Evolutionary conservation across 345 rosid genomes (phyloP).

Genomic region (Boechera retrofracta): DNA sequence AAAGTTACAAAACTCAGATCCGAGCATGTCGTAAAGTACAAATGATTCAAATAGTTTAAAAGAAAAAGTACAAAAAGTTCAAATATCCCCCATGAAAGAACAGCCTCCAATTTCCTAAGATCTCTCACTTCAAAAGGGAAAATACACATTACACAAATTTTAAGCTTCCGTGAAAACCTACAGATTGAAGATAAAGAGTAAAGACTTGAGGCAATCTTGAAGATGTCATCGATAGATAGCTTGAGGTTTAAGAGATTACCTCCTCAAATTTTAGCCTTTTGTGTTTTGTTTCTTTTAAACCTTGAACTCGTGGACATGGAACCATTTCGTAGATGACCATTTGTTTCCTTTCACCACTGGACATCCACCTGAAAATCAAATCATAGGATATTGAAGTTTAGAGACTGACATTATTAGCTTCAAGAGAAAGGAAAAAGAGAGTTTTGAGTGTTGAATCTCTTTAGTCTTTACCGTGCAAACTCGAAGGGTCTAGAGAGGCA

Average conservation of each 20-base stretch:
- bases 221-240: neutral
- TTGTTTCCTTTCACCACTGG: conserved; percentile 93
- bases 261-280: neutral
- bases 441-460: neutral
- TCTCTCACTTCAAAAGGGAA: conserved; percentile 27
- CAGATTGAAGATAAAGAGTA: neutral
- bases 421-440: conserved; percentile 11
- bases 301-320: conserved; percentile 78
- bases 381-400: conserved; percentile 10
- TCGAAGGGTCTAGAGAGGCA: conserved; percentile 77
- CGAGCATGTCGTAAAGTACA: conserved; percentile 29
- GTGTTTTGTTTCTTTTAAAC: conserved; percentile 43
- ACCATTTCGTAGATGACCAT: conserved; percentile 99
- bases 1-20: conserved; percentile 20
- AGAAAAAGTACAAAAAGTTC: conserved; percentile 15
- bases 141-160: conserved; percentile 34
- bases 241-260: conserved; percentile 36
- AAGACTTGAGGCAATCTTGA: conserved; percentile 2
- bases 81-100: conserved; percentile 31
- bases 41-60: neutral
- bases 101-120: conserved; percentile 30
- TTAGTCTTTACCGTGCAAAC: conserved; percentile 81
- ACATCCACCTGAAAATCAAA: conserved; percentile 74
- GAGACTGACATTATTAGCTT: conserved; percentile 15
- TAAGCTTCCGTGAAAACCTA: conserved; percentile 19